These are phyloP conservation scores for Pythium apleroticum DNA, from an alignment of 352 stramenopile species.

Conservation along the genomic window DNA sequence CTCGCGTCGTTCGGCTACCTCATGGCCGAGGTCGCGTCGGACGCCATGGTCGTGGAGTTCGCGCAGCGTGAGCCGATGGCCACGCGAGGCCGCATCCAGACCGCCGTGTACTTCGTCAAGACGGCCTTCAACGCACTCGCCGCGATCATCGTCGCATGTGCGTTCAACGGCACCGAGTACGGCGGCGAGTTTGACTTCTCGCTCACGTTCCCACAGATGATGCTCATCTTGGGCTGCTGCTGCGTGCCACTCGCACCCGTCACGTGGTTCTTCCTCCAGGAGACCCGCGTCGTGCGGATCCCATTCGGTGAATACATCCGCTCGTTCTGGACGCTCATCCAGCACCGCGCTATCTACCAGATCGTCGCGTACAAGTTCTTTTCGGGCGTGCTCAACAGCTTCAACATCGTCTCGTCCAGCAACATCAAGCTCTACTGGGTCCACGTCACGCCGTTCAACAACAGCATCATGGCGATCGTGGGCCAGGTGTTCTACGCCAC, in stretches of 20 bases:
- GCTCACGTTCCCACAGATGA: constrained; percentile 24
- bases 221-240: constrained; percentile 19
- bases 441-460: constrained; percentile 27
- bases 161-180: constrained; percentile 31
- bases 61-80: constrained; percentile 50
- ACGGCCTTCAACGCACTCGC: constrained; percentile 49
- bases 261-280: constrained; percentile 33
- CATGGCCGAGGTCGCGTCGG: constrained; percentile 51
- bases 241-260: constrained; percentile 26
- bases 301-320: constrained; percentile 25
- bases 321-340: constrained; percentile 29
- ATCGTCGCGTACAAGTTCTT: constrained; percentile 31
- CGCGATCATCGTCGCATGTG: constrained; percentile 38
- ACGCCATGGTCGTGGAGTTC: constrained; percentile 66
- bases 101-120: constrained; percentile 54
- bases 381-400: constrained; percentile 26
- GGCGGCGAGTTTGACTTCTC: constrained; percentile 30
- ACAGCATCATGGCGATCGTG: constrained; percentile 21
- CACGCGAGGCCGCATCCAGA: constrained; percentile 52
- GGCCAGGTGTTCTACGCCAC: constrained; percentile 10
- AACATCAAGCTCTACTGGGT: constrained; percentile 27
- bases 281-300: constrained; percentile 18
- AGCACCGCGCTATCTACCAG: constrained; percentile 33
- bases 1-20: constrained; percentile 65
- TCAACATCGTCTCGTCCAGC: constrained; percentile 22